Evolutionary conservation across 2,329 filamentous ascomycete species (phyloP), one percentile per base, ranked within the genome.

Genomic region (Verticillium longisporum): DNA sequence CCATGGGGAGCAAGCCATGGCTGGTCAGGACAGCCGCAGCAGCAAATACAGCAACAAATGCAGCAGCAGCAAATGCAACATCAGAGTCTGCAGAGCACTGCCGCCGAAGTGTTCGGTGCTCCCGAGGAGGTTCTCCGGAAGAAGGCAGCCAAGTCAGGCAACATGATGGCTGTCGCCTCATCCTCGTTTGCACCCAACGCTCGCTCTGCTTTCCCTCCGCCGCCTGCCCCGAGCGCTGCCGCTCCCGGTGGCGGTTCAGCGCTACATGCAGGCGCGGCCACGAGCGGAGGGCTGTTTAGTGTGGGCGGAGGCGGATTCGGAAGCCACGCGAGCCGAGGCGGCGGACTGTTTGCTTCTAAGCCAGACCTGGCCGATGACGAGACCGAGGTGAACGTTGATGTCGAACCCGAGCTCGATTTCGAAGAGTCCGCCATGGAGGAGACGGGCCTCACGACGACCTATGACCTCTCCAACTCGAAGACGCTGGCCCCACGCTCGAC

Each of bases 401-500:
- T n/a, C 54, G 18, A 66, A 14, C 70, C 71, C 1, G 70, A 71
- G 53, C 70, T 81, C 6, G 73, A 71, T 14, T 82, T 82, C 67
- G 74, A 82, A 64, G 81, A 86, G 61, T 83, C 83, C 0, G 71
- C 77, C 5, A 78, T 85, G 63, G 83, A 85, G 62, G 84, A 88
- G 65, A 80, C 78, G 0, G 86, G 85, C 5, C 73, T 88, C 59
- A 86, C 84, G 0, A 81, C 82, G 0, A 85, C 80, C 1, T 88
- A 88, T 69, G 84, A 87, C 61, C 76, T 88, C 0, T 83, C 84
- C 0, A 82, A 81, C 0, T 67, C 77, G 36, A 86, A 86, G 71
- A 85, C 84, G 0, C 75, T 88, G 4, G 68, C 74, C 0, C 83
- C 85, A 1, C 80, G 78, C 15, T 74, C 77, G 34, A 79, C 77